Percentiles rank a stretch among this genome's conserved stretches.
These are phyloP conservation scores for Candida gorgasii DNA, from an alignment of 805 yeast species.

Conservation along the genomic window DNA sequence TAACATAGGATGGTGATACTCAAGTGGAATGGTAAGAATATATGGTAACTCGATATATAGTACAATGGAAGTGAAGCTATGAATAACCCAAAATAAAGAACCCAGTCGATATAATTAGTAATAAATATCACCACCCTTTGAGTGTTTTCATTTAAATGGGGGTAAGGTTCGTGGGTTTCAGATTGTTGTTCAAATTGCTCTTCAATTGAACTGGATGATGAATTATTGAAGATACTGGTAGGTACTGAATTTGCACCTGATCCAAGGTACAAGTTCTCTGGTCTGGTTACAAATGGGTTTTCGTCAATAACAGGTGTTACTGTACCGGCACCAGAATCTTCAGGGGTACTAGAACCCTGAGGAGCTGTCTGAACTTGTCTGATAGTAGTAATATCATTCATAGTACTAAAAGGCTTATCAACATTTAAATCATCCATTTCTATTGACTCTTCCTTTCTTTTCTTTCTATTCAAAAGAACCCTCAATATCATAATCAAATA, in stretches of 20 bases:
- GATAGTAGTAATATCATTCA: constrained; percentile 40
- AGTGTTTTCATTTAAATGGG: constrained; percentile 19
- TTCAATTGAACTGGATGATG: neutral
- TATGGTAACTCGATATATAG: constrained; percentile 47
- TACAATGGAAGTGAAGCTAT: constrained; percentile 62
- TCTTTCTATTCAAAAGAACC: constrained; percentile 16
- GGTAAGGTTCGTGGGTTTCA: constrained; percentile 7
- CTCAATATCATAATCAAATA: constrained; percentile 35
- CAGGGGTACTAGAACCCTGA: neutral
- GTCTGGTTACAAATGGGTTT: constrained; percentile 15
- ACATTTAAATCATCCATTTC: constrained; percentile 9
- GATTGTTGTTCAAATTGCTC: neutral
- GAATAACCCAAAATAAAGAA: constrained; percentile 48
- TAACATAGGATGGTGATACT: constrained; percentile 60
- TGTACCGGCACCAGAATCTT: neutral
- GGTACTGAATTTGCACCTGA: constrained; percentile 13
- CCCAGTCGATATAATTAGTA: constrained; percentile 55
- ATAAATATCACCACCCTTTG: constrained; percentile 35
- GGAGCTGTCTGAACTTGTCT: constrained; percentile 20
- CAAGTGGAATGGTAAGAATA: constrained; percentile 63
- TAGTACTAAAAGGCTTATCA: constrained; percentile 22
- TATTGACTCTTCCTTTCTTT: constrained; percentile 11
- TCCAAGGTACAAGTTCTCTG: constrained; percentile 19
- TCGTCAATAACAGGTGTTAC: constrained; percentile 6
- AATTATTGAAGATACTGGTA: constrained; percentile 3